phyloP scores from a whole-genome alignment of 164 flowering plant species.

The Umbellularia californica region DNA sequence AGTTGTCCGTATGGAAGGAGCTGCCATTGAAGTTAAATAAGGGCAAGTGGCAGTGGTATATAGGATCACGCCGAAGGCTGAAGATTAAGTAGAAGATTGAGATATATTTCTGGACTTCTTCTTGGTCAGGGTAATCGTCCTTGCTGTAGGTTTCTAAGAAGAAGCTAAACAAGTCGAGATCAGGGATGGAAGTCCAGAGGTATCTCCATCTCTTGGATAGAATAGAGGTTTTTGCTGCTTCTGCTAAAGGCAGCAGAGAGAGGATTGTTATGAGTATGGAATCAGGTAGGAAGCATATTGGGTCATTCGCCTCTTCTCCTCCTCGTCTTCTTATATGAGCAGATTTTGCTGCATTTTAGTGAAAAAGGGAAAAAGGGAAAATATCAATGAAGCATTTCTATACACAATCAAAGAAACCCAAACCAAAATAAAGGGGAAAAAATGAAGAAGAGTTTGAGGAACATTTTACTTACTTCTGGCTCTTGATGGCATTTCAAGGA shows the following conservation, averaged over 20 bases:
- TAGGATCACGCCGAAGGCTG: not conserved
- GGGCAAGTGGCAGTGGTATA: not conserved
- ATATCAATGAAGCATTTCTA: no score
- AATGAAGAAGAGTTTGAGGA: no score
- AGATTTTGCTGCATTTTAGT: not conserved
- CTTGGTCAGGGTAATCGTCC: not conserved
- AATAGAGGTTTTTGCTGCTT: slow-evolving; percentile 2
- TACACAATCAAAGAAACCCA: no score
- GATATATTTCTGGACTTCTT: not conserved
- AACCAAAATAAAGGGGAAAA: no score
- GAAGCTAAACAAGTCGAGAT: not conserved
- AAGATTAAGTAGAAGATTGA: not conserved
- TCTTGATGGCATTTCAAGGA: no score
- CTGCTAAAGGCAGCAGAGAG: not conserved
- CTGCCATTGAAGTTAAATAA: not conserved
- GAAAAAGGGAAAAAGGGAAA: no score
- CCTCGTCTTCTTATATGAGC: not conserved
- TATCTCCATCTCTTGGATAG: slow-evolving; percentile 8
- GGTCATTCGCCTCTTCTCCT: not conserved
- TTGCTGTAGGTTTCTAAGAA: no score
- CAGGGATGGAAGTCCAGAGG: not conserved
- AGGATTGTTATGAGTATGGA: not conserved
- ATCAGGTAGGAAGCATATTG: slow-evolving; percentile 1
- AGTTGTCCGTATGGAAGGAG: not conserved
- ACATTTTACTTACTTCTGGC: no score